Percentiles rank a stretch among this genome's conserved stretches.
Conservation (phyloP, 2,329 filamentous ascomycete genomes). For the Chaetomiaceae sp. region DNA sequence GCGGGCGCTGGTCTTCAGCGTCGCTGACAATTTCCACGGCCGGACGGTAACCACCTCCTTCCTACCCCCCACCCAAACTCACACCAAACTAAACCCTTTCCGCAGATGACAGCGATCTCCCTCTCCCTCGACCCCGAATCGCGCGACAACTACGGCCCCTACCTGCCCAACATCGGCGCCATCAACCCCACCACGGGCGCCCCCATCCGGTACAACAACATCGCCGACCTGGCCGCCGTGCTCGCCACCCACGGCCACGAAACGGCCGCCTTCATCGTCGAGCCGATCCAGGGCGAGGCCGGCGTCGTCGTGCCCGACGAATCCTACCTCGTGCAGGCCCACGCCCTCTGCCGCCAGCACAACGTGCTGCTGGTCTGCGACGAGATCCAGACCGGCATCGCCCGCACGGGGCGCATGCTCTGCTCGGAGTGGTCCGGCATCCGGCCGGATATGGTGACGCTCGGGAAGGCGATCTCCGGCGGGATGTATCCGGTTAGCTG, state of each 20-base stretch:
- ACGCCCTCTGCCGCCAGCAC: slow-evolving; percentile 86
- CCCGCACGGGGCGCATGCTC: slow-evolving; percentile 86
- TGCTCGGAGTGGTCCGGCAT: slow-evolving; percentile 93
- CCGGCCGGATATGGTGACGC: slow-evolving; percentile 88
- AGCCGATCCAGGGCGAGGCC: slow-evolving; percentile 96
- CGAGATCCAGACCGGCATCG: slow-evolving; percentile 97
- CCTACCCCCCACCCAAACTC: no score
- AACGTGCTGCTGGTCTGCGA: slow-evolving; percentile 95
- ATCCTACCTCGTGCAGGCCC: slow-evolving; percentile 73
- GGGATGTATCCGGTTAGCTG: slow-evolving; percentile 99
- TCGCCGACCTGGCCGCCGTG: slow-evolving; percentile 70
- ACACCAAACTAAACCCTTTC: no score
- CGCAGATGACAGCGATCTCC: slow-evolving; percentile 93
- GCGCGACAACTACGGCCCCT: slow-evolving; percentile 93
- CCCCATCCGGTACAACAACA: slow-evolving; percentile 79
- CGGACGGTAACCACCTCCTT: slow-evolving; percentile 84
- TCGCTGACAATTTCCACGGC: slow-evolving; percentile 91
- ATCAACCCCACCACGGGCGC: slow-evolving; percentile 67
- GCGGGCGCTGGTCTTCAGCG: slow-evolving; percentile 78
- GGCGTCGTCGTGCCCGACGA: slow-evolving; percentile 93
- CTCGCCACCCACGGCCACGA: slow-evolving; percentile 76
- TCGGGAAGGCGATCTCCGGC: slow-evolving; percentile 96
- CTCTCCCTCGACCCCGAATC: slow-evolving; percentile 95
- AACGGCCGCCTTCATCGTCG: slow-evolving; percentile 87
- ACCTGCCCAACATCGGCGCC: slow-evolving; percentile 82